Conservation (phyloP, 192 early-diverging fungal genomes). For the Cetraspora pellucida region DNA sequence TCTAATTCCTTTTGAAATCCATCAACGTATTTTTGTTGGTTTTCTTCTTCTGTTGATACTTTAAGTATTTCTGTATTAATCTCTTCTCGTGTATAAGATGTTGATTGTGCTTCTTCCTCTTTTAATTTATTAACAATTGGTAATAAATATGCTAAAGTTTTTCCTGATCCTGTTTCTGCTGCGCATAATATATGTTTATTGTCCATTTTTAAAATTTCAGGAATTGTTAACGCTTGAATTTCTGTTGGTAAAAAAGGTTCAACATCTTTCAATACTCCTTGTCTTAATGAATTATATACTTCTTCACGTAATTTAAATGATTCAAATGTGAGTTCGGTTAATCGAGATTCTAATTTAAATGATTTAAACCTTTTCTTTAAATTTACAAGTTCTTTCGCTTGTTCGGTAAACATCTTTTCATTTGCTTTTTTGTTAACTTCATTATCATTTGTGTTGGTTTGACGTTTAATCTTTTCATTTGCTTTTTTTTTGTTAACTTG, state of each 20-base stretch:
- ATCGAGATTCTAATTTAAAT: no score
- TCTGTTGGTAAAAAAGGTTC: constrained; percentile 66
- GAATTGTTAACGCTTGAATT: constrained; percentile 84
- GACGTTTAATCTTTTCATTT: no score
- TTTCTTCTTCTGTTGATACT: constrained; percentile 23
- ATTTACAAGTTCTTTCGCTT: no score
- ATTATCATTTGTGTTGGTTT: no score
- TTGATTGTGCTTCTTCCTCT: constrained; percentile 57
- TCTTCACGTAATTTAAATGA: constrained; percentile 63
- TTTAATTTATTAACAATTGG: constrained; percentile 80
- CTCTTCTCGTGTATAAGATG: not conserved
- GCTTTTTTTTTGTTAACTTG: no score
- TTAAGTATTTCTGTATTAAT: constrained; percentile 5
- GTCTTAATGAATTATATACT: constrained; percentile 52
- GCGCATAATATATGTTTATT: constrained; percentile 68
- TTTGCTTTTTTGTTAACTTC: no score
- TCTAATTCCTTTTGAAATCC: constrained; percentile 15
- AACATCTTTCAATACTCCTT: constrained; percentile 36
- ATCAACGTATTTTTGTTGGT: not conserved
- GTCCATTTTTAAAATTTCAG: constrained; percentile 56
- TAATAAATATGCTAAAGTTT: constrained; percentile 86
- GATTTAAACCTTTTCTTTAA: no score
- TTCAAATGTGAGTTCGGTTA: constrained; percentile 53
- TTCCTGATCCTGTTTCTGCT: constrained; percentile 91
- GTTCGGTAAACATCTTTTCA: no score